Base-by-base conservation (phyloP, 2,329 filamentous ascomycete genomes). In the Penicillium sp. region DNA sequence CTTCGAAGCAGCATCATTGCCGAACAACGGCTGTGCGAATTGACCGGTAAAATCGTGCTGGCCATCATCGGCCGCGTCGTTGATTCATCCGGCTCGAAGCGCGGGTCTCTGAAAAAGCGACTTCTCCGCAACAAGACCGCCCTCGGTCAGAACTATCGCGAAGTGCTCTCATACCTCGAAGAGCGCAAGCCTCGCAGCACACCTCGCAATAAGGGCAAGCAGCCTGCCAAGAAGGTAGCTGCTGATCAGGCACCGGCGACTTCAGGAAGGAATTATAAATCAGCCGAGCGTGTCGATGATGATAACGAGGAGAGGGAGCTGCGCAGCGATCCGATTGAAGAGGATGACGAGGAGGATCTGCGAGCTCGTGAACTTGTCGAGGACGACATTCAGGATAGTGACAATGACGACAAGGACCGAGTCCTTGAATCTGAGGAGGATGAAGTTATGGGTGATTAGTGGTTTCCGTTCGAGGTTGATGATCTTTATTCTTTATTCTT, bases 71-170 rank as follows among this genome's bases (percentile, higher is more conserved):
- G 84, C 16, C 82, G 82, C 43, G 81, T 89, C 32, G 74, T 96
- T 41, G 89, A 94, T 62, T 71, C 75, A 34, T 74, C 73, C 1
- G 81, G 80, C 6, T 70, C 77, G 9, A 72, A 79, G 24, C 77
- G 77, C 7, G 82, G 81, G 24, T 81, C 80, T 62, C 76, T 95
- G 28, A 79, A 80, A 52, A 80, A 81, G 58, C 79, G 89, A 16
- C 74, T 98, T 18, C 77, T 85, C 59, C 78, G 87, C 55, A 96
- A 98, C 69, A 85, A 85, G 63, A 74, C 73, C n/a, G 83, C 81
- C 62, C 77, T 98, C 3, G 93, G 93, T 2, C 74, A 80, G 37
- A 96, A 93, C 64, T 94, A 87, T 75, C 87, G 85, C 61, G 89
- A 93, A 59, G 82, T 96, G 6, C 74, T 95, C 4, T 80, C 81